phyloP scores from a whole-genome alignment of 495 filamentous ascomycete genomes.

The Aspergillus egyptiacus region DNA sequence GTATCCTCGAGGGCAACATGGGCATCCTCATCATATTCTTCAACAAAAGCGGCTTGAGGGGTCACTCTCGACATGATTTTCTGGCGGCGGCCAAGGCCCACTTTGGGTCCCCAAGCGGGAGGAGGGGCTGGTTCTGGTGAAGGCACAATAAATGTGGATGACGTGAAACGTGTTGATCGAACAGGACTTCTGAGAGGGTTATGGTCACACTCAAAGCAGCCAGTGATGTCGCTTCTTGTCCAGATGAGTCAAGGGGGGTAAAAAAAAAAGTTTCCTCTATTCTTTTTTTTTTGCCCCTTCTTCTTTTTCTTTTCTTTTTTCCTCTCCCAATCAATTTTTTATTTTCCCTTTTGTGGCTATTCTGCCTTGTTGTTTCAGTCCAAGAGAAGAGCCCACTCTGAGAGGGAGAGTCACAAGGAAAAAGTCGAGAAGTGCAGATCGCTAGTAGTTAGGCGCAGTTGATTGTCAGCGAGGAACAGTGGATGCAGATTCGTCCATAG shows the following conservation, averaged over 20 bases:
- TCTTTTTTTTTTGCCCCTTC: constrained; percentile 15
- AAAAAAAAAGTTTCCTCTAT: constrained; percentile 16
- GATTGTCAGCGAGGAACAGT: constrained; percentile 25
- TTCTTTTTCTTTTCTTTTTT: constrained; percentile 16
- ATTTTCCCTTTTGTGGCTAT: constrained; percentile 7
- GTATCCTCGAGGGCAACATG: constrained; percentile 43
- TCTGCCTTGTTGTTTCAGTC: constrained; percentile 9
- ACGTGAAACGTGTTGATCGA: constrained; percentile 31
- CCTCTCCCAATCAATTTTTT: constrained; percentile 3
- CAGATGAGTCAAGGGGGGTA: constrained; percentile 24
- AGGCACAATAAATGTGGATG: constrained; percentile 23
- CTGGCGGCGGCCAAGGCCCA: constrained; percentile 22
- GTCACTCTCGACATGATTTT: constrained; percentile 36
- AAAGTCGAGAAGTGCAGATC: constrained; percentile 17
- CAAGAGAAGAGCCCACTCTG: constrained; percentile 12
- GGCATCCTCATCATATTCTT: constrained; percentile 53
- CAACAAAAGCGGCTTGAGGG: constrained; percentile 44
- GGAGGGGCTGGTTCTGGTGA: constrained; percentile 15
- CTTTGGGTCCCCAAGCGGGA: constrained; percentile 16
- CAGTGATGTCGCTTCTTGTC: constrained; percentile 19
- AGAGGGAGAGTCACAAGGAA: constrained; percentile 9
- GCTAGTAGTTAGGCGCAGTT: constrained; percentile 14
- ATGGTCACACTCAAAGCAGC: constrained; percentile 23
- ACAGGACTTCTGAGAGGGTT: constrained; percentile 19
- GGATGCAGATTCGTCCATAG: constrained; percentile 20